Conservation (phyloP, 2,329 filamentous ascomycete species). For the Colletotrichum sansevieriae region DNA sequence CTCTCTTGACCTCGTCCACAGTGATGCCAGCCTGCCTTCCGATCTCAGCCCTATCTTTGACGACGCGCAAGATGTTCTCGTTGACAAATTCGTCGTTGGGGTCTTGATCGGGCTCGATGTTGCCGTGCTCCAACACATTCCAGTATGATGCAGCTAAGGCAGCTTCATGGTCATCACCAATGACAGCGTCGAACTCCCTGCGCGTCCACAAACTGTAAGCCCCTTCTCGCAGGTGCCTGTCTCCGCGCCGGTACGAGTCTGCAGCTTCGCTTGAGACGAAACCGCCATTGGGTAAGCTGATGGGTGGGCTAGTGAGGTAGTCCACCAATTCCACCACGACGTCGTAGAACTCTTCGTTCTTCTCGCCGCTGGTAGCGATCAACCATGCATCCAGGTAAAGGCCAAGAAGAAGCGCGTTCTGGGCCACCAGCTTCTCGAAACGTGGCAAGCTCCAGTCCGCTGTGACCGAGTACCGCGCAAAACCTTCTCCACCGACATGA, state of each 20-base stretch:
- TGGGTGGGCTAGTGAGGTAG: conserved; percentile 82
- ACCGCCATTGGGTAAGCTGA: conserved; percentile 77
- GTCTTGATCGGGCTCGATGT: conserved; percentile 85
- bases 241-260: conserved; percentile 81
- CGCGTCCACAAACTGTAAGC: conserved; percentile 96
- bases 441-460: conserved; percentile 93
- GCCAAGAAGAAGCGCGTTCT: conserved; percentile 87
- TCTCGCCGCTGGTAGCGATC: conserved; percentile 57
- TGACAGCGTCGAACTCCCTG: conserved; percentile 84
- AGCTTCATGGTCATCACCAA: conserved; percentile 63
- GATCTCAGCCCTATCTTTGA: conserved; percentile 75
- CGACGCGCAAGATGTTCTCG: conserved; percentile 87
- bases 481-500: conserved; percentile 66
- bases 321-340: conserved; percentile 85
- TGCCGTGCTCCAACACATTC: conserved; percentile 86
- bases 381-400: conserved; percentile 91
- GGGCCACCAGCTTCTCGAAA: conserved; percentile 97
- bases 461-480: conserved; percentile 86
- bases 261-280: conserved; percentile 93
- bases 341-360: conserved; percentile 79
- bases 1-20: conserved; percentile 75
- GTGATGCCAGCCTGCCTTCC: conserved; percentile 81
- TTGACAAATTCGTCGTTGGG: conserved; percentile 94
- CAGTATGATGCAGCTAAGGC: conserved; percentile 86
- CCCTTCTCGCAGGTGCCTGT: conserved; percentile 87